Evolutionary conservation across 2,329 filamentous ascomycete species (phyloP), one percentile per base, ranked within the genome.

Genomic region (Elsinoe necatrix): DNA sequence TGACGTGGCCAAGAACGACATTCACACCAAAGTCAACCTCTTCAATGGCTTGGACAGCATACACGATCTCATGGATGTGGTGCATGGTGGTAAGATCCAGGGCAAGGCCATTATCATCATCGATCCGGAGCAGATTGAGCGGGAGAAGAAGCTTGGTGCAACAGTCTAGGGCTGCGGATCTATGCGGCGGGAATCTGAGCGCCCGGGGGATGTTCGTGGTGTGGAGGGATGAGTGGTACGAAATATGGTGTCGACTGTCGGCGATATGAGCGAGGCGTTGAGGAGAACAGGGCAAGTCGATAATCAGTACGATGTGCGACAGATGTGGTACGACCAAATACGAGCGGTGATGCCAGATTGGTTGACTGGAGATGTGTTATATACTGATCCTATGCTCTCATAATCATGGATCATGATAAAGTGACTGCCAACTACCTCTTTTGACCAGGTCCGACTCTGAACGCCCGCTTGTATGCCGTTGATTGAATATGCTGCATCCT

Each of bases 41-140:
- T 82, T 82, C 58, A 59, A 77, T 2, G 79, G 80, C 0, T 63
- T 83, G 14, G 71, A 77, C 2, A 74, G 76, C 59, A 74, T 83
- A 12, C 72, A 72, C 2, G 73, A 80, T 37, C 64, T 82, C 59
- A 63, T 80, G 3, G 70, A 77, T 29, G 63, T 78, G 56, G 76
- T 79, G 1, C 71, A 78, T 54, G 73, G 73, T 6, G 80, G 79
- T 0, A 76, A 77, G 67, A 73, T 81, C 63, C 72, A 75, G 60
- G 78, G 80, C 0, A 81, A 83, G 65, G 79, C 73, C 0, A 72
- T 80, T 20, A 72, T 81, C 27, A 63, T 82, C 9, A 72, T 82
- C 11, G 78, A 80, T 60, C 62, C 69, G 20, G 69, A 72, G 60
- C 74, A 76, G 62, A 72, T 79, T 52, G 71, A 77, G 61, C 67